These are phyloP conservation scores for Apiotrichum gracile DNA, from an alignment of 1,284 basidiomycete species.

Conservation along the genomic window DNA sequence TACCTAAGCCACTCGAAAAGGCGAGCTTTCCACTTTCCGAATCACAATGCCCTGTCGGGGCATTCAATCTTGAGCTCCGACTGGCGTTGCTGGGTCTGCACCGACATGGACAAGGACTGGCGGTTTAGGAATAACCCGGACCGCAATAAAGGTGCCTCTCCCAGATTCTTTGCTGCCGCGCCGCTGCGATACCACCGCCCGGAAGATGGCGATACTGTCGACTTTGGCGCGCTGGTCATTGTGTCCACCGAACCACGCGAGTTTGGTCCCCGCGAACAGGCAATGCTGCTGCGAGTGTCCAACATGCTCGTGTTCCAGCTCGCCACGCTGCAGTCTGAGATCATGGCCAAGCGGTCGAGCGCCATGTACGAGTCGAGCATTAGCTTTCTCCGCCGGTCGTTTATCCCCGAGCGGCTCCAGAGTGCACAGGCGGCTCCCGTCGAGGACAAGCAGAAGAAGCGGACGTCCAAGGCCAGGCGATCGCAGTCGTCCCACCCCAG, in stretches of 20 bases:
- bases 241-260: constrained; percentile 21
- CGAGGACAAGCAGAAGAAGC: constrained; percentile 1
- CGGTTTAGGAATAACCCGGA: constrained; percentile 28
- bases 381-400: constrained; percentile 33
- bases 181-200: constrained; percentile 29
- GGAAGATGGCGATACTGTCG: constrained; percentile 20
- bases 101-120: constrained; percentile 35
- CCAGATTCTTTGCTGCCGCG: constrained; percentile 30
- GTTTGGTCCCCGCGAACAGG: constrained; percentile 29
- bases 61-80: constrained; percentile 14
- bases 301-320: constrained; percentile 44
- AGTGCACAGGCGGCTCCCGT: neutral
- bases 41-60: constrained; percentile 2
- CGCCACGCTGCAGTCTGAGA: constrained; percentile 34
- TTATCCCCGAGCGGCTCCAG: constrained; percentile 20
- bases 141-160: neutral
- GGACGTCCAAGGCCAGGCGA: neutral
- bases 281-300: constrained; percentile 33
- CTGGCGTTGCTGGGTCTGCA: constrained; percentile 25
- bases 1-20: neutral
- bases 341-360: constrained; percentile 28
- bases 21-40: neutral
- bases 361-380: constrained; percentile 37
- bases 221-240: constrained; percentile 37
- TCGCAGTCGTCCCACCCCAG: too few species aligned